Evolutionary conservation across 2,329 filamentous ascomycete genomes (phyloP).

Genomic region (Fusarium nelsonii): DNA sequence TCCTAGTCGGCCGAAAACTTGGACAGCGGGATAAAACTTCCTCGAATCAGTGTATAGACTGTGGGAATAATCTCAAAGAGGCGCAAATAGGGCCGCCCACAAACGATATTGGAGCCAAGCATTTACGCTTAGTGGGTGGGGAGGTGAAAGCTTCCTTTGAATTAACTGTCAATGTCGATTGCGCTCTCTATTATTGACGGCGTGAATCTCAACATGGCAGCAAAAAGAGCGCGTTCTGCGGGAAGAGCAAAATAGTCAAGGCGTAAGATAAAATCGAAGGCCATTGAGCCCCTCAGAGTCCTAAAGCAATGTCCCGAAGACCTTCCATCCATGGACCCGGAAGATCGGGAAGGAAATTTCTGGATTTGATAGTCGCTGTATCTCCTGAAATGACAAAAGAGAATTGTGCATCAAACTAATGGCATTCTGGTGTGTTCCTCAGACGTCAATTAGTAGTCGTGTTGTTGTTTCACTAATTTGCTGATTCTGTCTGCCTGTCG

Average conservation of each 20-base stretch:
- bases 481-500: not conserved
- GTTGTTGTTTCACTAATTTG: not conserved
- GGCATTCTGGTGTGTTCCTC: not conserved
- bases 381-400: constrained; percentile 19
- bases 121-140: not conserved
- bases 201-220: not conserved
- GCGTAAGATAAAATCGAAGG: not conserved
- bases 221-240: not conserved
- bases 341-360: not conserved
- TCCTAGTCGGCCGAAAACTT: not conserved
- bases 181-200: not conserved
- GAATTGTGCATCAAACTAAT: constrained; percentile 32
- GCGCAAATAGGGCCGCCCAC: not conserved
- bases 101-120: not conserved
- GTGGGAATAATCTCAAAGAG: not conserved
- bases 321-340: not conserved
- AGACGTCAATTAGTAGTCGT: not conserved
- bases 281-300: not conserved
- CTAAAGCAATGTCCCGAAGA: not conserved
- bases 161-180: not conserved
- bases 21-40: constrained; percentile 3
- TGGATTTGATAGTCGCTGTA: not conserved
- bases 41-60: constrained; percentile 9
- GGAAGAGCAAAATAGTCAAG: not conserved
- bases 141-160: not conserved